These are phyloP conservation scores for Termitomyces eurrhizus DNA, from an alignment of 768 basidiomycete species.

Conservation along the genomic window DNA sequence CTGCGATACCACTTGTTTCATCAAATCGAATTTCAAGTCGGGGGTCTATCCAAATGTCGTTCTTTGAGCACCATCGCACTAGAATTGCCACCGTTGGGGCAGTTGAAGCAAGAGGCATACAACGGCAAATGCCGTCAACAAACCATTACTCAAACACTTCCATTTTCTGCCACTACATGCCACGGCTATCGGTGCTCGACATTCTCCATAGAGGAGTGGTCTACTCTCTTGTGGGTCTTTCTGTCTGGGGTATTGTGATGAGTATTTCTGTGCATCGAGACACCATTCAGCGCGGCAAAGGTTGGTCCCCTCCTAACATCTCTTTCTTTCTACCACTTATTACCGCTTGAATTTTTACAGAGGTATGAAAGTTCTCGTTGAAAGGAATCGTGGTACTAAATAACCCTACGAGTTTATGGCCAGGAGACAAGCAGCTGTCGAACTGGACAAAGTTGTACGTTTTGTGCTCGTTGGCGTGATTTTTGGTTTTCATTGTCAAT, in stretches of 20 bases:
- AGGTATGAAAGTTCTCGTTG: neutral
- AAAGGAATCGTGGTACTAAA: neutral
- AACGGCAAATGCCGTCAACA: conserved; percentile 5
- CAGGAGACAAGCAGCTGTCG: conserved; percentile 24
- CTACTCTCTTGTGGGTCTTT: conserved; percentile 47
- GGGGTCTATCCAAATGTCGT: conserved; percentile 43
- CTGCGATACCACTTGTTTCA: conserved; percentile 28
- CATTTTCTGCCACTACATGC: conserved; percentile 10
- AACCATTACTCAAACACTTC: neutral
- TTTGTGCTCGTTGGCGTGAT: neutral
- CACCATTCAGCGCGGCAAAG: conserved; percentile 51
- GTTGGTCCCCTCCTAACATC: conserved; percentile 27
- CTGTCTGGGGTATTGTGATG: conserved; percentile 49
- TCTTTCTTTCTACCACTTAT: neutral
- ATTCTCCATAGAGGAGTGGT: conserved; percentile 53
- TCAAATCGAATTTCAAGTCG: conserved; percentile 32
- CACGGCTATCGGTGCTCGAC: conserved; percentile 35
- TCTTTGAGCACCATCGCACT: conserved; percentile 46
- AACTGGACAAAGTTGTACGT: conserved; percentile 28
- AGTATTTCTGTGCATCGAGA: conserved; percentile 51
- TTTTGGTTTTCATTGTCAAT: neutral
- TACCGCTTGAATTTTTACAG: neutral
- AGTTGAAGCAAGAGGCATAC: neutral
- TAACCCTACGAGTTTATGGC: conserved; percentile 26
- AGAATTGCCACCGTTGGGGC: conserved; percentile 25